Evolutionary conservation across 495 filamentous ascomycete genomes (phyloP), one percentile per base, ranked within the genome.

Genomic region (Daldinia vernicosa): DNA sequence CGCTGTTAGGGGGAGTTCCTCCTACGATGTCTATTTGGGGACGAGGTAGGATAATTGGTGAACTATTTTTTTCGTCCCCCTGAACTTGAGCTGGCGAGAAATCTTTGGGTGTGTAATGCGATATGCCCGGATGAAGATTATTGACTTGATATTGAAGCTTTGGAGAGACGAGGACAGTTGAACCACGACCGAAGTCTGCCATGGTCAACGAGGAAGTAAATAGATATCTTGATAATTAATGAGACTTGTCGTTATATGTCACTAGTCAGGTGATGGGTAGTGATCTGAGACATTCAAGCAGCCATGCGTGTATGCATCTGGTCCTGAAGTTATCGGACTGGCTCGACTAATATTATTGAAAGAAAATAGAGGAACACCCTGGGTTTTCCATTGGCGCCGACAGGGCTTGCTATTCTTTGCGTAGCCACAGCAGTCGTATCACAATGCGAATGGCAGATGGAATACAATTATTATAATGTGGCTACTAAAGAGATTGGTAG

Each of bases 261-360:
- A 66, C 54, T 17, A 66, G 70, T 73, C 66, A 73, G 65, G 70
- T 69, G 70, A 73, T 69, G 56, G 58, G 26, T 39, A 39, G 40
- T 26, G 65, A 64, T 68, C 70, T 69, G 61, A 73, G 70, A 73
- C 70, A 73, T 73, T 58, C 57, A 69, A 69, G 70, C 70, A 73
- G 62, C 70, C 66, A 73, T 73, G 70, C 65, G 65, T 69, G 60
- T 69, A 66, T 73, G 70, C 70, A 66, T 69, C 70, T 66, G 65
- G 56, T 73, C 28, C 45, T 66, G 57, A 69, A 59, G 60, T 52
- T 50, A 40, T 61, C 57, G 56, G 56, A 51, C 55, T 60, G 52
- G 66, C 27, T 73, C 35, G 57, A 52, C 56, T 58, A 66, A 58
- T 61, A 47, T 66, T 62, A 45, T 62, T 69, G 57, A 50, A 69